Conservation (phyloP, 108 stramenopile genomes). For the Skeletonema menzelii region DNA sequence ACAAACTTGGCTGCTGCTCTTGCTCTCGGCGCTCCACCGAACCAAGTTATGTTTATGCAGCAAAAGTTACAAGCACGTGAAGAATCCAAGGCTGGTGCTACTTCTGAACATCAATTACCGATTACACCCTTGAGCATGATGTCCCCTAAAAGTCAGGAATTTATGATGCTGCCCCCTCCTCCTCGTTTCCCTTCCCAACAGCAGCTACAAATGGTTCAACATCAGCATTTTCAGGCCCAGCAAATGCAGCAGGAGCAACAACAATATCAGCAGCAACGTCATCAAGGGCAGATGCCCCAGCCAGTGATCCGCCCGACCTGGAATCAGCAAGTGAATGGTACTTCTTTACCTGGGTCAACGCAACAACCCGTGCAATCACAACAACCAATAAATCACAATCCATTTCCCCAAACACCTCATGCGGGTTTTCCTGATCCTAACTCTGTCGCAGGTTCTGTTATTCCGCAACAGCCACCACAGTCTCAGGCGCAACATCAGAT, state of each 20-base stretch:
- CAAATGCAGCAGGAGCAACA: slow-evolving; percentile 25
- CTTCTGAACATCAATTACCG: slow-evolving; percentile 47
- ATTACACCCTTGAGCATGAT: slow-evolving; percentile 74
- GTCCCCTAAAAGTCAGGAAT: slow-evolving; percentile 55
- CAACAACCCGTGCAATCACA: slow-evolving; percentile 9
- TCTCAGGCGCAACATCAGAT: slow-evolving; percentile 24
- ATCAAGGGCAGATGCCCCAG: slow-evolving; percentile 13
- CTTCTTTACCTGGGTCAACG: neutral
- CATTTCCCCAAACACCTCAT: slow-evolving; percentile 4
- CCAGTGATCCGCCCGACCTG: neutral
- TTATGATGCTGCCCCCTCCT: slow-evolving; percentile 76
- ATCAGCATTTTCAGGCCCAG: slow-evolving; percentile 12
- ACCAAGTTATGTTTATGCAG: slow-evolving; percentile 41
- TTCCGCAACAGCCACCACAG: slow-evolving; percentile 26
- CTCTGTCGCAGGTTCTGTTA: slow-evolving; percentile 17
- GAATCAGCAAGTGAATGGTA: neutral
- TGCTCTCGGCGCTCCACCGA: slow-evolving; percentile 51
- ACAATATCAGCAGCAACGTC: slow-evolving; percentile 19
- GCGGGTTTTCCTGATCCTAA: slow-evolving; percentile 20
- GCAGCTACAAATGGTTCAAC: slow-evolving; percentile 16
- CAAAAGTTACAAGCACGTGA: slow-evolving; percentile 27
- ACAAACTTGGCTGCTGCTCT: slow-evolving; percentile 53
- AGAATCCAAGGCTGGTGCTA: neutral
- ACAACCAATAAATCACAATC: slow-evolving; percentile 10
- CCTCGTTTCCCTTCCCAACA: slow-evolving; percentile 31